These are phyloP conservation scores for Sequoia sempervirens DNA, from an alignment of 75 land plant genomes.

Conservation along the genomic window DNA sequence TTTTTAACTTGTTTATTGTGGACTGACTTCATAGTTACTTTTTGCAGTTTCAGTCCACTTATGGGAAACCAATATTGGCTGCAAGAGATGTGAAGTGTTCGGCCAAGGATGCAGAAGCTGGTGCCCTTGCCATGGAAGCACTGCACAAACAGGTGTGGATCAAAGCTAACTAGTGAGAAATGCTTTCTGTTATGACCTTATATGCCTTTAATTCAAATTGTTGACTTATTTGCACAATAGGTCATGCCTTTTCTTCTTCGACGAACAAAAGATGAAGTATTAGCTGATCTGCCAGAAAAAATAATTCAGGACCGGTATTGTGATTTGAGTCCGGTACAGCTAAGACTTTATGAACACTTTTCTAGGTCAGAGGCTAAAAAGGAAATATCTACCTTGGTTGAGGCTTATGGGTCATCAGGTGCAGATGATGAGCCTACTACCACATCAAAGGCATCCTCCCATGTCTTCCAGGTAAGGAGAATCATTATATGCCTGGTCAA, in stretches of 20 bases:
- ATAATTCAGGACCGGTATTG: conserved; percentile 98
- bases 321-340: conserved; percentile 85
- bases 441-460: conserved; percentile 57
- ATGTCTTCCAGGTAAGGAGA: conserved; percentile 83
- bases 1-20: neutral
- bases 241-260: conserved; percentile 99
- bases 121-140: conserved; percentile 98
- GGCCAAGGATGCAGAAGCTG: conserved; percentile 97
- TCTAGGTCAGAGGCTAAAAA: conserved; percentile 74
- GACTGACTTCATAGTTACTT: neutral
- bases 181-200: neutral
- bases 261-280: conserved; percentile 94
- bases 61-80: conserved; percentile 89
- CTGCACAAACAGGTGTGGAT: conserved; percentile 87
- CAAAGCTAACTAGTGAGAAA: neutral
- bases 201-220: neutral
- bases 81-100: conserved; percentile 95
- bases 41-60: conserved; percentile 83
- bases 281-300: conserved; percentile 96
- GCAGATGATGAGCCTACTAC: conserved; percentile 24
- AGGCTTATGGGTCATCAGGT: conserved; percentile 38
- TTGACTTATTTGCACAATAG: conserved; percentile 24
- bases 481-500: neutral
- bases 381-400: conserved; percentile 69
- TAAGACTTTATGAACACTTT: conserved; percentile 90